These are phyloP conservation scores for Aspergillus panamensis DNA, from an alignment of 495 filamentous ascomycete genomes.

Conservation along the genomic window DNA sequence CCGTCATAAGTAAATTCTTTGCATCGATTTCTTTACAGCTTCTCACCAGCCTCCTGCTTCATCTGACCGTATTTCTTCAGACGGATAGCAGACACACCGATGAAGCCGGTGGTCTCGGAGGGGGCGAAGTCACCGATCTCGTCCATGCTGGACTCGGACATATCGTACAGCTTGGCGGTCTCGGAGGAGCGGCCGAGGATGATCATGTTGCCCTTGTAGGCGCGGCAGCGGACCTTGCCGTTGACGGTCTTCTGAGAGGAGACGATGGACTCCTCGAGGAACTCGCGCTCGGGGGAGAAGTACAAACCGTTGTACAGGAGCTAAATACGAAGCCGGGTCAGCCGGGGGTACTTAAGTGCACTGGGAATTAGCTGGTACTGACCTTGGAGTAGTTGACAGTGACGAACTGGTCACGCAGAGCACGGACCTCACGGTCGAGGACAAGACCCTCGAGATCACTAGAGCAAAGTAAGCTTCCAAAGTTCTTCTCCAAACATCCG, in stretches of 20 bases:
- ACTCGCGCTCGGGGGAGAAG: constrained; percentile 78
- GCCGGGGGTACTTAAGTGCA: not conserved
- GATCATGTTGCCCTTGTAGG: constrained; percentile 74
- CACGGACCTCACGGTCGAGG: constrained; percentile 79
- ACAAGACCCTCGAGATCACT: constrained; percentile 78
- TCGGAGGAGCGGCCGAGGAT: constrained; percentile 72
- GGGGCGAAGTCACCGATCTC: constrained; percentile 77
- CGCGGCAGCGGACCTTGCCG: constrained; percentile 65
- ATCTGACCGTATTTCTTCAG: constrained; percentile 79
- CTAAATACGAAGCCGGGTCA: constrained; percentile 28
- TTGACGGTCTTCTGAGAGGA: constrained; percentile 66
- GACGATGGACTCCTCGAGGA: constrained; percentile 68
- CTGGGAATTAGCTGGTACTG: constrained; percentile 14
- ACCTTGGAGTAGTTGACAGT: constrained; percentile 67
- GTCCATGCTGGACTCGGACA: constrained; percentile 82
- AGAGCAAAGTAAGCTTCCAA: not conserved
- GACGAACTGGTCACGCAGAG: constrained; percentile 74
- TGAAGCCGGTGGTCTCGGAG: constrained; percentile 72
- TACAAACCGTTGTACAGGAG: constrained; percentile 46
- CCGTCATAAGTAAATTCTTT: constrained; percentile 7
- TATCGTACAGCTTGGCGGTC: constrained; percentile 83
- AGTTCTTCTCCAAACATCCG: not conserved
- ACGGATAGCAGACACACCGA: constrained; percentile 76
- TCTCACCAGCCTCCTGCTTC: constrained; percentile 18
- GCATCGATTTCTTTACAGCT: constrained; percentile 8